Percentiles rank a stretch among this genome's conserved stretches.
phyloP scores from a whole-genome alignment of 768 basidiomycete species.

The Suillus subalutaceus region DNA sequence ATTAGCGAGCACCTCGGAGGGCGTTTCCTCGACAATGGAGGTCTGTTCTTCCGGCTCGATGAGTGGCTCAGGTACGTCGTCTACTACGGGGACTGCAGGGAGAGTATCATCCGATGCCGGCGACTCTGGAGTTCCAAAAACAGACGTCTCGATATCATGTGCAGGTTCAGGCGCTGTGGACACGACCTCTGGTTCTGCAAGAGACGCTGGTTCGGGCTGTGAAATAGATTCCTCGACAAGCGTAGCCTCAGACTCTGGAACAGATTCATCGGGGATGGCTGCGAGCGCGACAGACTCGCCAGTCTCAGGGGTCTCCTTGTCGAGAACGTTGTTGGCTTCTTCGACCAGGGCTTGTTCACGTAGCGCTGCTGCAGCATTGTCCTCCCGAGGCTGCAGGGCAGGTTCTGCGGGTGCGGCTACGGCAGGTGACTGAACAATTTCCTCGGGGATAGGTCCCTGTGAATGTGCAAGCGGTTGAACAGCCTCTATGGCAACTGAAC shows the following conservation, averaged over 20 bases:
- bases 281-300: conserved; percentile 32
- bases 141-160: not conserved
- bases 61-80: conserved; percentile 9
- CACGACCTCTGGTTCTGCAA: conserved; percentile 3
- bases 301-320: conserved; percentile 32
- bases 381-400: not conserved
- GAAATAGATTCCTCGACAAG: not conserved
- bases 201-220: not conserved
- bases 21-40: conserved; percentile 1
- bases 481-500: conserved; percentile 19
- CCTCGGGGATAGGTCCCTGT: conserved; percentile 6
- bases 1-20: not conserved
- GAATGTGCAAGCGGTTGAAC: conserved; percentile 15
- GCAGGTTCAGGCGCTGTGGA: not conserved
- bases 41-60: conserved; percentile 10
- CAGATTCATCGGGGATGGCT: conserved; percentile 9
- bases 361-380: not conserved
- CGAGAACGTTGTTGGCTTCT: conserved; percentile 24
- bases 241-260: not conserved
- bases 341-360: conserved; percentile 1
- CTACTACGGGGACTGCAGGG: conserved; percentile 9
- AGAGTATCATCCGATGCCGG: conserved; percentile 10
- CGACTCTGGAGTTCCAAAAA: conserved; percentile 4
- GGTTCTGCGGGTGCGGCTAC: conserved; percentile 3
- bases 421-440: conserved; percentile 12